Evolutionary conservation across 2,329 filamentous ascomycete genomes (phyloP), one percentile per base, ranked within the genome.

Genomic region (Fusarium virguliforme): DNA sequence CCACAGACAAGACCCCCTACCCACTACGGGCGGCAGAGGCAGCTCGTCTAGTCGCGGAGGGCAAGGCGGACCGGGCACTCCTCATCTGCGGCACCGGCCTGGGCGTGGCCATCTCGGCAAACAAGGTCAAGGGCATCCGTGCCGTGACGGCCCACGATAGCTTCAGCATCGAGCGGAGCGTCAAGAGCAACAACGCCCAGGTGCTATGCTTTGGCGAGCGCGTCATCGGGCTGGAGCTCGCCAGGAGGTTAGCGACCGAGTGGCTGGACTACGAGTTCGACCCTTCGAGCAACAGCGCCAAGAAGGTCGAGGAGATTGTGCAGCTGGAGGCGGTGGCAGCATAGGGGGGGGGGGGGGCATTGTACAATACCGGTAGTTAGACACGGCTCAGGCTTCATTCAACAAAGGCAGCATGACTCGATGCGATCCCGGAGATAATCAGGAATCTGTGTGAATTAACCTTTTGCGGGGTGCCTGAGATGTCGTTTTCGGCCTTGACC

Each of bases 71-170:
- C 81, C 91, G 94, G 59, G 94, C 93, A 0, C 85, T 97, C 38
- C 83, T 94, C 43, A 93, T 97, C 83, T 97, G 94, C 83, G 94
- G 94, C 3, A 97, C 94, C 0, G 94, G 94, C 0, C 87, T 97
- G 8, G 94, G 94, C 22, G 94, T 97, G 8, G 94, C 94, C 75
- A 97, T 97, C 78, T 84, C 89, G n/a, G 94, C 94, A 72, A 97
- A 97, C 86, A 97, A 97, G 81, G 90, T 97, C 71, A 91, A 90
- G 62, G 94, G 94, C 6, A 89, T 97, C 67, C 86, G 94, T 26
- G 94, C 94, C n/a, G 94, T 97, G 18, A 97, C 94, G 6, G 94
- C 94, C 1, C 94, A 97, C 80, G 94, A 97, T 79, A 91, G 90
- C 72, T 97, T 95, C 84, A 91, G 88, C 62, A 93, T 97, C 6